These are phyloP conservation scores for Escallonia herrerae DNA, from an alignment of 129 eudicot genomes.

Conservation along the genomic window DNA sequence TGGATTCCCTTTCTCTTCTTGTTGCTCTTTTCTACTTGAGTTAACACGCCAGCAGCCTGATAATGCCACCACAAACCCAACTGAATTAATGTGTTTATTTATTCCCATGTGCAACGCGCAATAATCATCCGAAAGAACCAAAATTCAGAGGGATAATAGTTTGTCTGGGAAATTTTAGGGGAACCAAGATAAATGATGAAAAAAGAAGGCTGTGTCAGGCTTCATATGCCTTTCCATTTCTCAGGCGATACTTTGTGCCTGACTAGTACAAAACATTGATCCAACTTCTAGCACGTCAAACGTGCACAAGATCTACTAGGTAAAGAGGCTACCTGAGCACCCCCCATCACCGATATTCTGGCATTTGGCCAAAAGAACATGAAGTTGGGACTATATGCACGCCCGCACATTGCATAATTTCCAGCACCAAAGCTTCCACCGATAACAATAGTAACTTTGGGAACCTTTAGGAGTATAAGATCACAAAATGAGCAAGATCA, in stretches of 20 bases:
- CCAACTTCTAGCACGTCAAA: too few species aligned
- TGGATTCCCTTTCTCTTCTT: slow-evolving; percentile 63
- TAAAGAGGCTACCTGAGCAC: slow-evolving; percentile 68
- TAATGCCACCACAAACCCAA: slow-evolving; percentile 4
- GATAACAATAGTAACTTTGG: slow-evolving; percentile 76
- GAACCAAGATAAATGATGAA: not conserved
- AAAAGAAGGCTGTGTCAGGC: not conserved
- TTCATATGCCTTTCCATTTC: not conserved
- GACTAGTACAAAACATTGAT: too few species aligned
- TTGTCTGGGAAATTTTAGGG: not conserved
- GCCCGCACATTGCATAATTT: slow-evolving; percentile 99
- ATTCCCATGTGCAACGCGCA: too few species aligned
- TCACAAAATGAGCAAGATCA: too few species aligned
- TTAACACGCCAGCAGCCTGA: slow-evolving; percentile 97
- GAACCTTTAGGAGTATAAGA: slow-evolving; percentile 41
- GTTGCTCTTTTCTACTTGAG: slow-evolving; percentile 81
- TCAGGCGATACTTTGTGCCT: too few species aligned
- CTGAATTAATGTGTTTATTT: too few species aligned
- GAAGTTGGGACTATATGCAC: slow-evolving; percentile 94
- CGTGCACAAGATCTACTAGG: not conserved
- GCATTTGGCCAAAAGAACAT: slow-evolving; percentile 99
- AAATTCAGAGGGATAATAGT: not conserved
- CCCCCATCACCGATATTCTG: slow-evolving; percentile 96
- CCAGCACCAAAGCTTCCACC: slow-evolving; percentile 99
- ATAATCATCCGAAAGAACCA: too few species aligned